These are phyloP conservation scores for Magnaporthiopsis rhizophila DNA, from an alignment of 2,329 filamentous ascomycete species.

Conservation along the genomic window DNA sequence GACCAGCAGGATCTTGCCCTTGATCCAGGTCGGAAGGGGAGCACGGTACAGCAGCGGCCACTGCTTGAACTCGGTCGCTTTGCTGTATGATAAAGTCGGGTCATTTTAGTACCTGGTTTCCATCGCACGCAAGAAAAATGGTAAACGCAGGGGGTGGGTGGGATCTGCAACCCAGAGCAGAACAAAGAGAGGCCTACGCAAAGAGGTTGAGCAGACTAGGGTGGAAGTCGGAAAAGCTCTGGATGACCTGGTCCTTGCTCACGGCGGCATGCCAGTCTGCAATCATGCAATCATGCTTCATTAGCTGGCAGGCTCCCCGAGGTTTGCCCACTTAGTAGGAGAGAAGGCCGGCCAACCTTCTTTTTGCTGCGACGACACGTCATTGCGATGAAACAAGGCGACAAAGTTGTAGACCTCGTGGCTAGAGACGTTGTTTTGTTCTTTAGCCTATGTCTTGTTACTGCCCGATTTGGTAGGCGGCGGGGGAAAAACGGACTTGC, in stretches of 20 bases:
- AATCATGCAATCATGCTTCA: not conserved
- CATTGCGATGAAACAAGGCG: constrained; percentile 21
- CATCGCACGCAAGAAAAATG: no score
- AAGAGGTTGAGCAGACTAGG: constrained; percentile 19
- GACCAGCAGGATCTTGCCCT: constrained; percentile 22
- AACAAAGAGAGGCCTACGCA: constrained; percentile 14
- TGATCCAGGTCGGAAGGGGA: constrained; percentile 24
- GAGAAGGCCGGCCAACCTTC: constrained; percentile 14
- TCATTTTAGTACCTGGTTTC: no score
- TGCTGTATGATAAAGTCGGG: no score
- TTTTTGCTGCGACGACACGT: constrained; percentile 9
- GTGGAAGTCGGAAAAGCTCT: constrained; percentile 21
- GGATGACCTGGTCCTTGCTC: constrained; percentile 20
- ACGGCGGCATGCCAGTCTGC: constrained; percentile 25
- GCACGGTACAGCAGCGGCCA: constrained; percentile 28
- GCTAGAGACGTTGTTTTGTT: not conserved
- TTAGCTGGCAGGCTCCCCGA: no score
- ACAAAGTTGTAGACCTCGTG: constrained; percentile 20
- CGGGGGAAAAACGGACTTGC: constrained; percentile 10
- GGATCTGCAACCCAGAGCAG: not conserved
- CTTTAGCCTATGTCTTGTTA: not conserved
- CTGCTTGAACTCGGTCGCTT: constrained; percentile 25
- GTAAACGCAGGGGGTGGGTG: not conserved
- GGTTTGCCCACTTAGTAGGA: not conserved
- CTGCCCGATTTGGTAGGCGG: no score